Evolutionary conservation across 306 rosid genomes (phyloP).

Genomic region (Elaeagnus macrophylla): DNA sequence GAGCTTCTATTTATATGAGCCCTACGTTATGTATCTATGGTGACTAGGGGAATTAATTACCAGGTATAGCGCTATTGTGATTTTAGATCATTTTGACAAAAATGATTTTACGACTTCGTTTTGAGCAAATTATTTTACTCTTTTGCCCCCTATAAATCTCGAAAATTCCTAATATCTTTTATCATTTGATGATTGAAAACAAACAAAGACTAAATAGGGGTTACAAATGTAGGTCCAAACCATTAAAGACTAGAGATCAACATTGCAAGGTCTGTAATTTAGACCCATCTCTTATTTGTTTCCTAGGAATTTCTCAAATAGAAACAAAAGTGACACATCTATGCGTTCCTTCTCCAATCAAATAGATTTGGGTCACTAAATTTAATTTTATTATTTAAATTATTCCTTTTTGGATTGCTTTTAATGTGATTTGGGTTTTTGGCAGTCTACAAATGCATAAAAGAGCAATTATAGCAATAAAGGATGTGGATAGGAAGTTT

Average conservation of each 20-base stretch:
- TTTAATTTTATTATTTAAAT: background rate
- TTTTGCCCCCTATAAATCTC: constrained; percentile 2
- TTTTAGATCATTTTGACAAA: too few relatives aligned
- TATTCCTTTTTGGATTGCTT: constrained; percentile 3
- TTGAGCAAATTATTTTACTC: too few relatives aligned
- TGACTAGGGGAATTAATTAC: too few relatives aligned
- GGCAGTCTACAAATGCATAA: constrained; percentile 89
- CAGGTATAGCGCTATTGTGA: too few relatives aligned
- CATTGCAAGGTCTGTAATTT: constrained; percentile 74
- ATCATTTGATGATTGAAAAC: background rate
- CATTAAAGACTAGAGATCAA: constrained; percentile 77
- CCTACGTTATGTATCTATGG: too few relatives aligned
- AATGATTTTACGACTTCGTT: too few relatives aligned
- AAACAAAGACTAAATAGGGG: too few relatives aligned
- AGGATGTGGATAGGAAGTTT: constrained; percentile 87
- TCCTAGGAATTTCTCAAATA: background rate
- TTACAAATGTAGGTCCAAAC: constrained; percentile 50
- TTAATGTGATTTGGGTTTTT: constrained; percentile 10
- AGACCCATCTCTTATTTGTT: too few relatives aligned
- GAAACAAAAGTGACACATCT: background rate
- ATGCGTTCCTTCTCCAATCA: background rate
- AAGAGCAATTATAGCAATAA: constrained; percentile 94
- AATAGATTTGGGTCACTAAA: background rate
- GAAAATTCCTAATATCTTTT: background rate
- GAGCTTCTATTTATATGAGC: too few relatives aligned